Base-by-base conservation (phyloP, 2,329 filamentous ascomycete species). In the Colletotrichum chrysophilum region DNA sequence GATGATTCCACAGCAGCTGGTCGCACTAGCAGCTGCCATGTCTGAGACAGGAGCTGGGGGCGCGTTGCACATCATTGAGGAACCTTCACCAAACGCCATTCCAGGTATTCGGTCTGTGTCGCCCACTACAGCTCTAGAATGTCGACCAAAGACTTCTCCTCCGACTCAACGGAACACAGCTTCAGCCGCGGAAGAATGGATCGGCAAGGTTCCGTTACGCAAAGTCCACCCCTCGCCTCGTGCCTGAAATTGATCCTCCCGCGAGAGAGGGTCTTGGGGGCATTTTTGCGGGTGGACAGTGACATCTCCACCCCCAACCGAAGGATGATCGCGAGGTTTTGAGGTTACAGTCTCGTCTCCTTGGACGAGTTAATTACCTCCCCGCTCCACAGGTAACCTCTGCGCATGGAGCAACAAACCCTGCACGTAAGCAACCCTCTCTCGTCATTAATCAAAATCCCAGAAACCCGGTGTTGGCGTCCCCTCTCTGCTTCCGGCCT, bases 1-100 rank as follows among this genome's bases (percentile, higher is more conserved):
- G 69, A 62, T 68, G 65, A 74, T 69, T 73, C 56, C 74, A 60
- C 48, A 60, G 65, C 74, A 68, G 70, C 74, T 65, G 18, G 70
- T 74, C 65, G 48, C 65, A 73, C 70, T 36, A 65, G 43, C n/a
- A 52, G 65, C 21, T 68, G 56, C 14, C 34, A n/a, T 66, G 34
- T 65, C 70, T 76, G 48, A 76, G 70, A 74, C 64, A 74, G 24
- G n/a, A 60, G 52, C 48, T 38, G 28, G 55, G 70, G 70, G 24
- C 32, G 24, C 21, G 55, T 65, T 65, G 48, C 34, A 64, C 28
- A 56, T 67, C n/a, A 28, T 48, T 32, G 16, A 56, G 38, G 34
- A 52, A 30, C 26, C 56, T 21, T 38, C n/a, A 43, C 28, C 7
- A 43, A 18, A 52, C 10, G 56, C 21, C 14, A 62, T 68, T 58